phyloP scores from a whole-genome alignment of 73 alveolate genomes.

The Paraurostyla sp. region DNA sequence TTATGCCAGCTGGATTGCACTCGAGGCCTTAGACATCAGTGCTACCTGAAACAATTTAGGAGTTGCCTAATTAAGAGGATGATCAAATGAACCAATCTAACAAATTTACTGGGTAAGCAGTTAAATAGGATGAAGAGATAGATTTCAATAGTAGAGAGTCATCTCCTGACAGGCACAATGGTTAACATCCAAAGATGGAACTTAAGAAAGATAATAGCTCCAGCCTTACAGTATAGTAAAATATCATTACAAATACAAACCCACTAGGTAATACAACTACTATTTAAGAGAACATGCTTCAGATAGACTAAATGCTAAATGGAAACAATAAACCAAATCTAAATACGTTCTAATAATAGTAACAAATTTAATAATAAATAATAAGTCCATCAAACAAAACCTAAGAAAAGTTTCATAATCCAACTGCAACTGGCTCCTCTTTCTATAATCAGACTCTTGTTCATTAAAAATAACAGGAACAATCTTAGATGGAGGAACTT shows the following conservation, averaged over 20 bases:
- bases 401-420: background rate
- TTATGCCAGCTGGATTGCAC: background rate
- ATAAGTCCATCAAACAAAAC: background rate
- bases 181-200: background rate
- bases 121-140: background rate
- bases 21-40: conserved; percentile 32
- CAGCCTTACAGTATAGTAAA: background rate
- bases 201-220: no score
- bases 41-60: conserved; percentile 22
- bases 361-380: background rate
- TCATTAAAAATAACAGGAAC: conserved; percentile 5
- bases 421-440: conserved; percentile 32
- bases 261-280: conserved; percentile 37
- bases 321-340: background rate
- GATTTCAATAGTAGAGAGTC: conserved; percentile 60
- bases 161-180: background rate
- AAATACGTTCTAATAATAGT: background rate
- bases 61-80: conserved; percentile 46
- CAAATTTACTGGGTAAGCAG: background rate
- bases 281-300: conserved; percentile 18
- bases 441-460: conserved; percentile 32
- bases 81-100: conserved; percentile 21
- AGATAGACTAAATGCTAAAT: conserved; percentile 3
- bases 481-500: conserved; percentile 33
- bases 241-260: conserved; percentile 34